Evolutionary conservation across 2,329 filamentous ascomycete genomes (phyloP).

Genomic region (Cercospora brassicicola): DNA sequence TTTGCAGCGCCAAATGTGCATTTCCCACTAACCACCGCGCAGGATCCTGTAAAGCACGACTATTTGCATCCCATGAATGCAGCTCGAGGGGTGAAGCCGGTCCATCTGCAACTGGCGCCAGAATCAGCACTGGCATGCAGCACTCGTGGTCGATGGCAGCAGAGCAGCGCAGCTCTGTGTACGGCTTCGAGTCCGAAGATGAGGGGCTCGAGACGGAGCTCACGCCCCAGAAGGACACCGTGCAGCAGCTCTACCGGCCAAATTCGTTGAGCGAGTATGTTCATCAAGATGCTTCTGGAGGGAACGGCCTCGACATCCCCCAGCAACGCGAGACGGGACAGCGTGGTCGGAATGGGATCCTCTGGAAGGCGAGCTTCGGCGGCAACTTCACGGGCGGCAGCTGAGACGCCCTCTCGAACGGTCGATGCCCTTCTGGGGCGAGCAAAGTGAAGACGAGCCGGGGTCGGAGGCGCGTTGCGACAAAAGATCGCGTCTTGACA

Average conservation of each 20-base stretch:
- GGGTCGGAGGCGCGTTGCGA: not conserved
- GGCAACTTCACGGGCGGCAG: slow-evolving; percentile 4
- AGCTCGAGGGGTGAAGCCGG: not conserved
- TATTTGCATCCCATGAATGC: not conserved
- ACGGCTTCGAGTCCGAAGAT: not conserved
- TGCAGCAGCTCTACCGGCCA: not conserved
- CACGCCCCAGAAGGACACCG: not conserved
- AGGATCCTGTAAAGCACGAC: not conserved
- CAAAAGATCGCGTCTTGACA: not conserved
- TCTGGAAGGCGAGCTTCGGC: slow-evolving; percentile 4
- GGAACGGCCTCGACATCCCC: not conserved
- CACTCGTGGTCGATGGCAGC: not conserved
- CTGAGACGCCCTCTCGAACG: not conserved
- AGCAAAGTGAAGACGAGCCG: not conserved
- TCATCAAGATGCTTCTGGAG: not conserved
- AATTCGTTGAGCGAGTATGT: not conserved
- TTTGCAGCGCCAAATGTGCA: not conserved
- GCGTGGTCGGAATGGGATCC: not conserved
- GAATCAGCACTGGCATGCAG: not conserved
- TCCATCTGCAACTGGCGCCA: not conserved
- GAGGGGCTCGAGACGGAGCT: not conserved
- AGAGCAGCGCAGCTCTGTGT: not conserved
- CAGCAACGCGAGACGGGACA: not conserved
- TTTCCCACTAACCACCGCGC: not conserved
- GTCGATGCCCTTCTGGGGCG: not conserved